Percentiles rank a stretch among this genome's conserved stretches.
These are phyloP conservation scores for Alternaria dauci DNA, from an alignment of 2,329 filamentous ascomycete species.

Conservation along the genomic window DNA sequence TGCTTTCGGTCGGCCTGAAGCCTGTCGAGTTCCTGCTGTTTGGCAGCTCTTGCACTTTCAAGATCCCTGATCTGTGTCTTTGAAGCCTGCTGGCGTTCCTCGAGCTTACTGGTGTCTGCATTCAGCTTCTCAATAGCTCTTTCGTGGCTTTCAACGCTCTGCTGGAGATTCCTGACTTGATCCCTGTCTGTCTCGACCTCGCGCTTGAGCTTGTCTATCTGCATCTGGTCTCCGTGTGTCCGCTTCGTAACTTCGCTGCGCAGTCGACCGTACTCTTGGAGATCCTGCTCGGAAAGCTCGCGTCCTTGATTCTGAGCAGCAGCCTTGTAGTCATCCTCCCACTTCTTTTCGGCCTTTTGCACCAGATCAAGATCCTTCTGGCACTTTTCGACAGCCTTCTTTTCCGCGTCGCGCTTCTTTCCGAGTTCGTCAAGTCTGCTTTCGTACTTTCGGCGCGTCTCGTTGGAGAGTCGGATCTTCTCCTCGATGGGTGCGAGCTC, in stretches of 20 bases:
- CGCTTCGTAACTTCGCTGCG: slow-evolving; percentile 85
- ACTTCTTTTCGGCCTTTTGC: slow-evolving; percentile 88
- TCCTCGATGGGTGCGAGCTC: slow-evolving; percentile 88
- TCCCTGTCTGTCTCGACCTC: slow-evolving; percentile 92
- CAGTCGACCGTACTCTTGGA: slow-evolving; percentile 87
- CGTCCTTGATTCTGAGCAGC: slow-evolving; percentile 86
- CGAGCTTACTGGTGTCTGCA: slow-evolving; percentile 72
- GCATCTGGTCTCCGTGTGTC: slow-evolving; percentile 80
- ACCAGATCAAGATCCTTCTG: slow-evolving; percentile 83
- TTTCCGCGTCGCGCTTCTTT: slow-evolving; percentile 79
- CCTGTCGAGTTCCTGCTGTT: slow-evolving; percentile 90
- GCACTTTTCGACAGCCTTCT: slow-evolving; percentile 72
- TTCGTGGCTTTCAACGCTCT: slow-evolving; percentile 82
- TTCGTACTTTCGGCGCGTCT: slow-evolving; percentile 73
- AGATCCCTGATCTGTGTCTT: slow-evolving; percentile 71
- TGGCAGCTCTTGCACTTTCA: slow-evolving; percentile 79
- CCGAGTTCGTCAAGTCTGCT: slow-evolving; percentile 73
- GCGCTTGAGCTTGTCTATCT: slow-evolving; percentile 84
- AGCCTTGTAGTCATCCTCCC: slow-evolving; percentile 87
- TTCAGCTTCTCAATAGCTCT: slow-evolving; percentile 77
- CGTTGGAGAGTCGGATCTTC: slow-evolving; percentile 79
- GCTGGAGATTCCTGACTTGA: slow-evolving; percentile 86
- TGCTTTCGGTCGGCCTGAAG: slow-evolving; percentile 42
- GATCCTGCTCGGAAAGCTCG: slow-evolving; percentile 83
- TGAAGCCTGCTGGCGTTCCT: slow-evolving; percentile 71